Base-by-base conservation (phyloP, 1,139 yeast genomes). In the Schwanniomyces etchellsii region DNA sequence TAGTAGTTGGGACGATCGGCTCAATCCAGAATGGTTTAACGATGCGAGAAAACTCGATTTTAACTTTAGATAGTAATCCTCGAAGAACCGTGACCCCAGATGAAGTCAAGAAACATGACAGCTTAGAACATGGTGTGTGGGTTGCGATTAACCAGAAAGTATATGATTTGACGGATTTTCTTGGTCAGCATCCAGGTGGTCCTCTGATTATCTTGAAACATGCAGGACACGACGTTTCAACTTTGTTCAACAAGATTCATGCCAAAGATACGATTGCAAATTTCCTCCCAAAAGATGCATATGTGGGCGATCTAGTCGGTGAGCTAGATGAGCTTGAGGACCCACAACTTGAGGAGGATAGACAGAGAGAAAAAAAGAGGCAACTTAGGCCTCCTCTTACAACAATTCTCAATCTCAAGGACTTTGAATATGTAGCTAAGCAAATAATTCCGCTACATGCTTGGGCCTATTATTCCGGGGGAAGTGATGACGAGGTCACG, bases 401-500 rank as follows among this genome's bases (percentile, higher is more conserved):
- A 9, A 41, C 46, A 20, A 51, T 59, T 20, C 54, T 53, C 34
- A 56, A 52, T 23, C 31, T 59, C 20, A 42, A 50, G 11, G 93
- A 83, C 49, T 84, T 86, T 44, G 95, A 86, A 51, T 69, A 70
- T 40, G 72, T 86, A 27, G 95, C 95, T 1, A 70, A 81, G 30
- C 68, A 73, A 37, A 76, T 81, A 27, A 58, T 85, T 57, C 66
- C 81, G 20, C 73, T 70, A 32, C 70, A 76, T 11, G 93, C 88
- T 0, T 81, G 94, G 85, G 86, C 86, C 5, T 86, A 86, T 55
- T 86, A 83, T 52, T 78, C 89, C 2, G 77, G 86, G 18, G 29
- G 33, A 2, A 43, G 63, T 1, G 51, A 48, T 28, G 64, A 59
- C 37, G 64, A 58, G 36, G 41, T 54, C 16, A 43, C 62, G 3